phyloP scores from a whole-genome alignment of 768 basidiomycete species.

The Pleurotus tuber-regium region DNA sequence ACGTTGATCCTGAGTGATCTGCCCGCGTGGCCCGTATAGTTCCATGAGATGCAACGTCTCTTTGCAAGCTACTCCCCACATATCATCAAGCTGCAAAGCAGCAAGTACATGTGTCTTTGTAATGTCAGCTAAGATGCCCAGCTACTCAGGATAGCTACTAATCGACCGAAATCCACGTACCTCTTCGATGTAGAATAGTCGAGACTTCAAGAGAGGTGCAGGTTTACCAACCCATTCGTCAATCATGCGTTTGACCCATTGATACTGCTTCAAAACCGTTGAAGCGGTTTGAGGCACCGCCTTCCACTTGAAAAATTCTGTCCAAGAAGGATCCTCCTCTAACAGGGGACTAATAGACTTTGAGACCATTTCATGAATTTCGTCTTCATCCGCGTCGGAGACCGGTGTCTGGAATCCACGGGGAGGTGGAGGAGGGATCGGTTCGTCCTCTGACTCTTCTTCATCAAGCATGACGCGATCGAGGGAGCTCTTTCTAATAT shows the following conservation, averaged over 20 bases:
- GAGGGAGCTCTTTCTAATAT: conserved; percentile 4
- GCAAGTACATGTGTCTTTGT: conserved; percentile 55
- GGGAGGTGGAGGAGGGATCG: conserved; percentile 6
- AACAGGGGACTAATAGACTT: conserved; percentile 43
- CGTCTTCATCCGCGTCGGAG: conserved; percentile 33
- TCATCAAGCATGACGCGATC: neutral
- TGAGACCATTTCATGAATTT: conserved; percentile 39
- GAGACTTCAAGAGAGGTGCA: conserved; percentile 36
- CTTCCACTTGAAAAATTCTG: conserved; percentile 37
- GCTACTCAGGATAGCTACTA: conserved; percentile 5
- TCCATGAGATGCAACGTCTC: conserved; percentile 50
- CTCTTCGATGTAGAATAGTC: conserved; percentile 38
- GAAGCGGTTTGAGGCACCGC: conserved; percentile 38
- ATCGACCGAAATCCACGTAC: conserved; percentile 28
- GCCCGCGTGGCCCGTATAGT: conserved; percentile 57
- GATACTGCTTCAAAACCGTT: conserved; percentile 47
- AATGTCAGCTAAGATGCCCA: neutral
- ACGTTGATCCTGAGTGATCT: conserved; percentile 42
- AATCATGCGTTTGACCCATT: conserved; percentile 48
- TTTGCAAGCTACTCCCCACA: conserved; percentile 45
- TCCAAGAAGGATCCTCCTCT: conserved; percentile 42
- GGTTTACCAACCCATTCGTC: conserved; percentile 40
- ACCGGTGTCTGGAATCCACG: conserved; percentile 28
- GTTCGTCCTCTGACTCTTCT: neutral
- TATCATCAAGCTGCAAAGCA: conserved; percentile 44